Conservation (phyloP, 768 basidiomycete species). For the Pleurotus sapidus region DNA sequence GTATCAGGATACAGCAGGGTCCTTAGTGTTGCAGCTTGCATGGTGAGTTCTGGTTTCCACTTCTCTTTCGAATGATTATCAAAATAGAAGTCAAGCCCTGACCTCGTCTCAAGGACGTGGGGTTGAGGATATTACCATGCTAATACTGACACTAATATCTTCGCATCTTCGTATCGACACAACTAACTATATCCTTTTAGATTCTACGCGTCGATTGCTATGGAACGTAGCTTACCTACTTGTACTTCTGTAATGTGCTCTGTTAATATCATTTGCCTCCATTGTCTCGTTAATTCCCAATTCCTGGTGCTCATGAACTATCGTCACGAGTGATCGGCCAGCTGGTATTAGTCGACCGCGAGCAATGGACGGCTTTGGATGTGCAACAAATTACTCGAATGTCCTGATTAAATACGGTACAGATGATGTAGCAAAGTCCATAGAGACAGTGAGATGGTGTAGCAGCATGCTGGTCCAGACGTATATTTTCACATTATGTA, state of each 20-base stretch:
- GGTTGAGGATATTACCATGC: constrained; percentile 81
- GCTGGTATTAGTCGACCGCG: too few relatives aligned
- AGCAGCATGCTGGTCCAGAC: not conserved
- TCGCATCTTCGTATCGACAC: not conserved
- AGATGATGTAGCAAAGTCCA: constrained; percentile 10
- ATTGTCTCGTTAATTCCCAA: too few relatives aligned
- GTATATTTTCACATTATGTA: not conserved
- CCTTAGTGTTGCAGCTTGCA: not conserved
- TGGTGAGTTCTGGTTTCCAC: constrained; percentile 25
- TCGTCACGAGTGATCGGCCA: too few relatives aligned
- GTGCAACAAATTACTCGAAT: not conserved
- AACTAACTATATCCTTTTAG: not conserved
- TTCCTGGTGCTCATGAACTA: too few relatives aligned
- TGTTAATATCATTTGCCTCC: too few relatives aligned
- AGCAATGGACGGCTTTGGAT: too few relatives aligned
- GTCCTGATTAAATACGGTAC: constrained; percentile 8
- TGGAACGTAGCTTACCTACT: too few relatives aligned
- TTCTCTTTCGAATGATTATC: constrained; percentile 47
- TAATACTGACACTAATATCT: constrained; percentile 66
- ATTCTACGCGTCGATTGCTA: too few relatives aligned
- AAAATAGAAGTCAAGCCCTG: constrained; percentile 92
- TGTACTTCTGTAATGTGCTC: too few relatives aligned
- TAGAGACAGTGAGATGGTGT: not conserved
- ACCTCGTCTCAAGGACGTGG: constrained; percentile 69
- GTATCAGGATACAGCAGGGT: too few relatives aligned